Evolutionary conservation across 2,329 filamentous ascomycete genomes (phyloP).

Genomic region (Fusarium cicatricum): DNA sequence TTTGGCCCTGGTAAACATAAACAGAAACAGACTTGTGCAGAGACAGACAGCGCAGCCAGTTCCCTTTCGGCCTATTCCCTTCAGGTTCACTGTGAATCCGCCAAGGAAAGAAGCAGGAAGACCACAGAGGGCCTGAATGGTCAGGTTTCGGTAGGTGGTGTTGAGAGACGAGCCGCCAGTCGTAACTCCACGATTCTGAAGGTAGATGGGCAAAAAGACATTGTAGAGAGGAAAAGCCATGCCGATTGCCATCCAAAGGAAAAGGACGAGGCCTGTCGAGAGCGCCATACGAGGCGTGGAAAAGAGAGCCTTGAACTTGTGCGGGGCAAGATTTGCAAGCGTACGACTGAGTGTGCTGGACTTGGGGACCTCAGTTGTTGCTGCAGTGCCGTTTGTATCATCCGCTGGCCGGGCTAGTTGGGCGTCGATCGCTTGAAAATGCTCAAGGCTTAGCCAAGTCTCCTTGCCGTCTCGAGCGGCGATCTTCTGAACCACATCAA

Average conservation of each 20-base stretch:
- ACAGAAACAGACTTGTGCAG: not conserved
- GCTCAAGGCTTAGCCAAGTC: conserved; percentile 39
- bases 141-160: not conserved
- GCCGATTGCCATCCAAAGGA: conserved; percentile 66
- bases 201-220: conserved; percentile 47
- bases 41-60: not conserved
- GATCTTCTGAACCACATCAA: conserved; percentile 52
- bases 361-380: not conserved
- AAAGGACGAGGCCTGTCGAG: conserved; percentile 60
- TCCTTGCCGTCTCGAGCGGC: conserved; percentile 39
- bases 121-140: not conserved
- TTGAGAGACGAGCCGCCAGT: not conserved
- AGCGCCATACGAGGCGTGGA: conserved; percentile 59
- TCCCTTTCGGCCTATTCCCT: not conserved
- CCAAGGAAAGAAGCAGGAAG: not conserved
- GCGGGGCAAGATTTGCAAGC: conserved; percentile 58
- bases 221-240: conserved; percentile 65
- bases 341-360: not conserved
- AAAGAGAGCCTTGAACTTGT: conserved; percentile 62
- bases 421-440: conserved; percentile 28
- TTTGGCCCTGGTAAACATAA: not conserved
- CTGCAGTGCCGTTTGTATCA: not conserved
- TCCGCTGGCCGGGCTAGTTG: too few species aligned
- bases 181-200: conserved; percentile 30
- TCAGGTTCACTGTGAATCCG: not conserved